Base-by-base conservation (phyloP, 805 yeast species). In the Saturnispora besseyi region DNA sequence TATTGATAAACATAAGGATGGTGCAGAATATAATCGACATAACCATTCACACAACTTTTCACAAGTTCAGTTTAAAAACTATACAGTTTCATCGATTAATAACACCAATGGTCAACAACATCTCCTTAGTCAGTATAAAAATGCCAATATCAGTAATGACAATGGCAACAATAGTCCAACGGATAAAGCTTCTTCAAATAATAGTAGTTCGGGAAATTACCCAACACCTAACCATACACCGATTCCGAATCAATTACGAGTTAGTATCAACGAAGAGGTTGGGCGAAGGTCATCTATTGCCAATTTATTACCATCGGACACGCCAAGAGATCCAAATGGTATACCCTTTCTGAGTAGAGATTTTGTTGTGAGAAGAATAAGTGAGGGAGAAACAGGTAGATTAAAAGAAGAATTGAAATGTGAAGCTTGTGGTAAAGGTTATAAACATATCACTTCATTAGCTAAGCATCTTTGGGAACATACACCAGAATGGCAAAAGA, bases 381-480 rank as follows among this genome's bases (percentile, higher is more conserved):
- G 87, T 45, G 96, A 87, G 63, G 95, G 95, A 44, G 95, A 86
- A 62, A 79, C 88, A 3, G 95, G 95, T 22, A 69, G 96, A 44
- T 72, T 85, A 45, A 87, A 87, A 63, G 95, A 87, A 61, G 90
- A 84, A 61, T 74, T 87, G 55, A 82, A 82, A 59, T 87, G 96
- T 69, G 95, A 88, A 64, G 87, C 93, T 4, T 87, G 96, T 59
- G 96, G 96, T 3, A 87, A 87, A 65, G 95, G 93, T 22, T 87
- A 87, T 63, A 88, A 87, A 63, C 96, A 87, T 67, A 84, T 87
- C 5, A 81, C 89, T 1, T 82, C 90, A n/a, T 73, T 87, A 52
- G 93, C 95, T 2, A 87, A 87, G 64, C 95, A 87, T 67, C 67
- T 87, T 37, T 87, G 96, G 96, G 96, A 87, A 62, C 96, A 87